Evolutionary conservation across 805 yeast genomes (phyloP), one percentile per base, ranked within the genome.

Genomic region (Saccharomyces cerevisiae): DNA sequence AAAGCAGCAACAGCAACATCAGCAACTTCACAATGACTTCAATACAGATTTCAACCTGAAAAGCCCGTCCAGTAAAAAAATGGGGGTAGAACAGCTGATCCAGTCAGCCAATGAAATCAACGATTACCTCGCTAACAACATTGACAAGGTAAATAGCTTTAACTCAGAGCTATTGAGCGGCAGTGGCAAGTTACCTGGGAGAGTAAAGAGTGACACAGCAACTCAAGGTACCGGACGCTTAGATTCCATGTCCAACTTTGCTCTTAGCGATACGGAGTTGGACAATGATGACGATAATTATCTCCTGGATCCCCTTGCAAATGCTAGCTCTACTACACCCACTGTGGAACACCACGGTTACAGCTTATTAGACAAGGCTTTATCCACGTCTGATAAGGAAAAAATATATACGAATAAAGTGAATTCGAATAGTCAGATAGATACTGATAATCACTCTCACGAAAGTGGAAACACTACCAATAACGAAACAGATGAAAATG

Each of bases 161-260:
- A 56, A 52, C 22, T 48, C 59, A 2, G 56, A 57, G n/a, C 28
- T 53, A 13, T 36, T 49, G 30, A 46, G 49, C 17, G 56, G 51
- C 24, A 29, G 59, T 13, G 50, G 54, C 22, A 55, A 48, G 17
- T 46, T 55, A 21, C 51, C 53, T 11, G 27, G 41, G 30, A 55
- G 49, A 43, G 53, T 59, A 11, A 50, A 55, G 50, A 62, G 64
- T 50, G 61, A 61, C 46, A 48, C 53, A 4, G 56, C 59, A 17
- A 54, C 62, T 4, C 57, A 56, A 43, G 62, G 59, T 2, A 60
- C 64, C 2, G 52, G 60, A 2, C 47, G 56, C 9, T 59, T 65
- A 1, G 70, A 66, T 8, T 65, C 70, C 1, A 53, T 61, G 32
- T 67, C 70, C 10, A 67, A 66, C 51, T 67, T 67, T 49, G 65